Evolutionary conservation across 192 early-diverging fungal genomes (phyloP), one percentile per base, ranked within the genome.

Genomic region (Coemansia pectinata): DNA sequence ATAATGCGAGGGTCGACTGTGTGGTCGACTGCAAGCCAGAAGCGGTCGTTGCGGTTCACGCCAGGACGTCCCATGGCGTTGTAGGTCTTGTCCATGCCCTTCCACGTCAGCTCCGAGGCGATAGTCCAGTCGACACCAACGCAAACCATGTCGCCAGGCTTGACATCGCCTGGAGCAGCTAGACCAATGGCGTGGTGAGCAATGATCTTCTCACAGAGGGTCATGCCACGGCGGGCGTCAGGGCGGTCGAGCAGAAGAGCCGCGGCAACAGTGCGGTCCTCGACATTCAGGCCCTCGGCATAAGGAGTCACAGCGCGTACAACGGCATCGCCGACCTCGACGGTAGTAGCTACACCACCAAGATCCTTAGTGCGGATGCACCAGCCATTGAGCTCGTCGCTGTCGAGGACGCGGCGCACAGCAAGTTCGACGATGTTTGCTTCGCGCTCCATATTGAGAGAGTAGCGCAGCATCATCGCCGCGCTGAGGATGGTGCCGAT

Each of bases 401-500:
- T 91, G 81, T 99, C 96, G 65, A 99, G 85, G 39, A 97, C 96
- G 59, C 90, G 85, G 69, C 90, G 90, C 25, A 98, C 96, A 45
- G 96, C 95, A 38, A 89, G 86, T 86, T 99, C 98, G 42, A 99
- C 72, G 15, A 93, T 93, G 67, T 90, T 87, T 62, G 96, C 96
- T 81, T 99, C 96, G 63, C 85, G 79, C 70, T 94, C 91, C 78
- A 97, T 79, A 69, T 90, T 91, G 70, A 99, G 86, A 41, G 96
- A 98, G 87, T 98, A 99, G 65, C 92, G 89, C 70, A 99, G 86
- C 81, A 99, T 83, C 88, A 99, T 88, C 27, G 98, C 96, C 36
- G 87, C 92, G 73, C 90, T 92, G 65, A 99, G 92, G 71, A 99
- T 99, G 48, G 96, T 98, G 44, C 95, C 98, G 40, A 99, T 90